phyloP scores from a whole-genome alignment of 2,329 filamentous ascomycete genomes.

The Thielaviopsis musarum region DNA sequence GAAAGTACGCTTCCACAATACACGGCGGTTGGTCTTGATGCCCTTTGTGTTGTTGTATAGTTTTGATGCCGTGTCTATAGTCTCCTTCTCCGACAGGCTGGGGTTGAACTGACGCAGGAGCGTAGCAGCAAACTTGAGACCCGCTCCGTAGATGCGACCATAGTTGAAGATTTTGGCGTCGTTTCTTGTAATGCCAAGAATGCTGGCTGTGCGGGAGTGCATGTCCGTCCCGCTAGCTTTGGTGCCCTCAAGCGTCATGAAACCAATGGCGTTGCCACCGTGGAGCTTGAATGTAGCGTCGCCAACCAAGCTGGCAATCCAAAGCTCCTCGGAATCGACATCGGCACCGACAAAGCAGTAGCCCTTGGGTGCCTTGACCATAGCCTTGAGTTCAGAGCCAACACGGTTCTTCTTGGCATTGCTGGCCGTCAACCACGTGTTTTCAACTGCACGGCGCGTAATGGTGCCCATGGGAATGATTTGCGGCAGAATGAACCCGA shows the following conservation, averaged over 20 bases:
- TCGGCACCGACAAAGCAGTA: slow-evolving; percentile 94
- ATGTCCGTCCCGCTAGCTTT: slow-evolving; percentile 88
- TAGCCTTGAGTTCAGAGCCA: slow-evolving; percentile 90
- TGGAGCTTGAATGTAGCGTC: slow-evolving; percentile 91
- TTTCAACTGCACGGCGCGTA: slow-evolving; percentile 84
- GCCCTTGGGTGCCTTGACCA: slow-evolving; percentile 80
- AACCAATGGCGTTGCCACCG: slow-evolving; percentile 91
- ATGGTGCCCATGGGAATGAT: slow-evolving; percentile 98
- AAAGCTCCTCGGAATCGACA: slow-evolving; percentile 92
- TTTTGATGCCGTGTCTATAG: slow-evolving; percentile 55
- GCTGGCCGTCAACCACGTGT: slow-evolving; percentile 94
- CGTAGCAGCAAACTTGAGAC: slow-evolving; percentile 80
- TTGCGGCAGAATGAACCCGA: slow-evolving; percentile 81
- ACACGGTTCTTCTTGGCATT: slow-evolving; percentile 95
- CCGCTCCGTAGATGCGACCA: slow-evolving; percentile 95
- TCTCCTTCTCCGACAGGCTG: slow-evolving; percentile 60
- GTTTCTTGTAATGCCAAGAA: slow-evolving; percentile 85
- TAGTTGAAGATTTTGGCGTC: slow-evolving; percentile 98
- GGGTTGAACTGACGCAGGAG: slow-evolving; percentile 90
- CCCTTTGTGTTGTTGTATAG: slow-evolving; percentile 87
- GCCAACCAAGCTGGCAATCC: slow-evolving; percentile 91
- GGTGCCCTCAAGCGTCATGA: slow-evolving; percentile 96
- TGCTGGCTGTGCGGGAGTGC: slow-evolving; percentile 82
- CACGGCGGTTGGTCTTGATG: slow-evolving; percentile 59
- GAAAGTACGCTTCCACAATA: slow-evolving; percentile 58